Percentiles rank a stretch among this genome's conserved stretches.
Conservation (phyloP, 208 protist genomes). For the Wallacemonas sp. region DNA sequence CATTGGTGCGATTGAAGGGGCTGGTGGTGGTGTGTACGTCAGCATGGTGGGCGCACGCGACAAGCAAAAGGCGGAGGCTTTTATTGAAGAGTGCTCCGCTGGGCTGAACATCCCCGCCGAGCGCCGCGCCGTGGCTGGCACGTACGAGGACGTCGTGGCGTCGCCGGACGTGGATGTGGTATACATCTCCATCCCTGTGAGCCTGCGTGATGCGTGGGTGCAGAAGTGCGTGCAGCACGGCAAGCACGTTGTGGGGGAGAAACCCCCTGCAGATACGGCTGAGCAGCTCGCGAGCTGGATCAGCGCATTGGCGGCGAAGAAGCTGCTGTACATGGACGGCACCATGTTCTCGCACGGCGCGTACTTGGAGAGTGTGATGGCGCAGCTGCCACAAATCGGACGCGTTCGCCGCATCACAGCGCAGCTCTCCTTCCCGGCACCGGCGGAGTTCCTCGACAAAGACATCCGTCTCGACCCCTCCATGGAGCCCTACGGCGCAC, state of each 20-base stretch:
- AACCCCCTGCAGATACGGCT: constrained; percentile 40
- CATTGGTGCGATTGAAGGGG: constrained; percentile 32
- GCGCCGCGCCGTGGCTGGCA: constrained; percentile 16
- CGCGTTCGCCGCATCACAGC: constrained; percentile 46
- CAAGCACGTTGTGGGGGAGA: constrained; percentile 78
- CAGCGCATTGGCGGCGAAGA: constrained; percentile 30
- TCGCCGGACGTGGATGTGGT: constrained; percentile 60
- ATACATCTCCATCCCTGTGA: constrained; percentile 66
- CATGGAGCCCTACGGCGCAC: constrained; percentile 61
- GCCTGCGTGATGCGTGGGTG: constrained; percentile 51
- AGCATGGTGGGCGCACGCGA: constrained; percentile 34
- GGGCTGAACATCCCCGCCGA: constrained; percentile 28
- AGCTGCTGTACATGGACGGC: constrained; percentile 72
- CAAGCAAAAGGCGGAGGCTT: constrained; percentile 15
- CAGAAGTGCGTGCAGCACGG: constrained; percentile 45
- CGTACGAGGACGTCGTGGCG: constrained; percentile 57
- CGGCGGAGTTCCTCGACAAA: constrained; percentile 42
- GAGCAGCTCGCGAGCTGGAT: constrained; percentile 53
- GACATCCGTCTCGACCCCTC: constrained; percentile 63
- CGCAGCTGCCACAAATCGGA: constrained; percentile 32
- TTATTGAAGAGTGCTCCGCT: constrained; percentile 20
- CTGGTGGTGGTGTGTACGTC: constrained; percentile 35
- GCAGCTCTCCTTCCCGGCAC: constrained; percentile 50
- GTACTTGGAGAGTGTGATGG: constrained; percentile 47
- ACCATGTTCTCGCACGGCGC: constrained; percentile 62